These are phyloP conservation scores for Prunus campanulata DNA, from an alignment of 306 rosid species.

Conservation along the genomic window DNA sequence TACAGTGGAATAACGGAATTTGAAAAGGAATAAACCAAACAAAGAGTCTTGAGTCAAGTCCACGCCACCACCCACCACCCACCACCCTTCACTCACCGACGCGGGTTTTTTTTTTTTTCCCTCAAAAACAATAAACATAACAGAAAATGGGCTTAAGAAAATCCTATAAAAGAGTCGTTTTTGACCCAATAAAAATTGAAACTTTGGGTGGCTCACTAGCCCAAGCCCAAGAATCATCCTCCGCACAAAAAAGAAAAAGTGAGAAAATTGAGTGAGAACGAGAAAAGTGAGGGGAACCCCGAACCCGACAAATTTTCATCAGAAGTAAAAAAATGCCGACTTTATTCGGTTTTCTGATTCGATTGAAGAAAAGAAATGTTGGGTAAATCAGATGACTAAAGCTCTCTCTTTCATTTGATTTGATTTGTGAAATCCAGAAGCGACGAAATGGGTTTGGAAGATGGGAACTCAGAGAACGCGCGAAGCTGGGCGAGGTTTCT, in stretches of 20 bases:
- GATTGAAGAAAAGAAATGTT: not conserved
- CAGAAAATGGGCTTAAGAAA: not conserved
- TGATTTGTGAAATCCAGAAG: not conserved
- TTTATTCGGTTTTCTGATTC: not conserved
- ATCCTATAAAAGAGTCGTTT: not conserved
- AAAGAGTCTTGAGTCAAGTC: not conserved
- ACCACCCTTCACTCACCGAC: not conserved
- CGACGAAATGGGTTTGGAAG: constrained; percentile 40
- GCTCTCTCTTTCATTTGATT: not conserved
- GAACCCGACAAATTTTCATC: not conserved
- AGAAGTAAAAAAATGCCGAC: not conserved
- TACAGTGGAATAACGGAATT: constrained; percentile 7
- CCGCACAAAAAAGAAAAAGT: not conserved
- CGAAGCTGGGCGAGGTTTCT: constrained; percentile 51
- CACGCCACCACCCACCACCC: not conserved
- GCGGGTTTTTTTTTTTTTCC: too few species aligned
- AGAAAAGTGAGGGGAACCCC: constrained; percentile 11
- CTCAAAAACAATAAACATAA: not conserved
- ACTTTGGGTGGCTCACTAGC: not conserved
- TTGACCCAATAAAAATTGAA: not conserved
- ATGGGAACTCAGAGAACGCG: constrained; percentile 23
- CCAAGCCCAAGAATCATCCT: not conserved
- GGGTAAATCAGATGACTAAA: not conserved
- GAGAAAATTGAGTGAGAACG: not conserved
- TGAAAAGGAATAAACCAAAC: constrained; percentile 10